phyloP scores from a whole-genome alignment of 192 early-diverging fungal species.

The Chytriomyces sp. region DNA sequence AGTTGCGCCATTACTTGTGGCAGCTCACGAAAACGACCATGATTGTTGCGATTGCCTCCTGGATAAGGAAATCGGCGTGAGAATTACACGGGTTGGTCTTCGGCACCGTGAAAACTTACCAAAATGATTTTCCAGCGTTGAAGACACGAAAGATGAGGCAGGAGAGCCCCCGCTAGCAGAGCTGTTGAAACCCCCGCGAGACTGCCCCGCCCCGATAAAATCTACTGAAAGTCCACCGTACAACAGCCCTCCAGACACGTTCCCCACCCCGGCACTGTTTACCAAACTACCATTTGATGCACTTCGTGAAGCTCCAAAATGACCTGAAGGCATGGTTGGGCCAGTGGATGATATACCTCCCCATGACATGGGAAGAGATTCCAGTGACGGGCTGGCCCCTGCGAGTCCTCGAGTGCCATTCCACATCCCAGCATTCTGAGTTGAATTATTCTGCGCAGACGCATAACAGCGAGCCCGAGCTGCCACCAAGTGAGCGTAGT shows the following conservation, averaged over 20 bases:
- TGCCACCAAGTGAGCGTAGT: conserved; percentile 58
- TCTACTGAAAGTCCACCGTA: no score
- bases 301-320: neutral
- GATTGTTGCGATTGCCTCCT: neutral
- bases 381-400: conserved; percentile 17
- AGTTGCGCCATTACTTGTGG: conserved; percentile 23
- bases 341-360: neutral
- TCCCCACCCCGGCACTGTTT: neutral
- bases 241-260: no score
- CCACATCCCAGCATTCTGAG: neutral
- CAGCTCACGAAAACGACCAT: conserved; percentile 6
- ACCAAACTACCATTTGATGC: neutral
- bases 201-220: no score
- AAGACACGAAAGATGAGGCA: neutral
- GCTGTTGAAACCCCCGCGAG: neutral
- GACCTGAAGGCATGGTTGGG: neutral
- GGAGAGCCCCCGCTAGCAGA: neutral
- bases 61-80: neutral
- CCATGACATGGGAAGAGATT: conserved; percentile 15
- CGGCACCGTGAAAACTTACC: neutral
- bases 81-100: neutral
- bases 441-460: conserved; percentile 10
- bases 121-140: neutral
- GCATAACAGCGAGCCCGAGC: conserved; percentile 44
- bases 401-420: neutral